Evolutionary conservation across 1,284 basidiomycete genomes (phyloP), one percentile per base, ranked within the genome.

Genomic region (Rhodofomes roseus): DNA sequence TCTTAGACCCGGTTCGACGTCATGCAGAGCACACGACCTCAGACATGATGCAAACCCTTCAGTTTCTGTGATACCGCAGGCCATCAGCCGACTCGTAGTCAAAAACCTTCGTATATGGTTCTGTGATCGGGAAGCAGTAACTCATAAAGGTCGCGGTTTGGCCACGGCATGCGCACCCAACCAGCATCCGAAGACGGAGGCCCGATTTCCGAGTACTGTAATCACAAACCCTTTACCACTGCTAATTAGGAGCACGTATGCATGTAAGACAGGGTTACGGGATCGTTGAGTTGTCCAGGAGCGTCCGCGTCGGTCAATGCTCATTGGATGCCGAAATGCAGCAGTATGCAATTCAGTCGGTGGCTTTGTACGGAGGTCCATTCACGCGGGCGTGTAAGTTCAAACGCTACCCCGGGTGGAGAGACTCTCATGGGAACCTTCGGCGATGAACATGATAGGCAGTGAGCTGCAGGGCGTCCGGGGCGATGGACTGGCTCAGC

Each of bases 361-460:
- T 12, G 18, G 50, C 34, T 52, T 36, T 51, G 34, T 18, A 20
- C 7, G n/a, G 46, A 48, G 46, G 7, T 4, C n/a, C 20, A 18
- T 52, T 18, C 48, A 1, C 27, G 50, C 34, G 31, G 16, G 50
- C 27, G 31, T 36, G 31, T 52, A 37, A 9, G 16, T 37, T 1
- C 12, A 20, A n/a, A 37, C 34, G 31, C 18, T 6, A 34, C 50
- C 50, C 50, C 29, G 50, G 31, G 31, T 52, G 50, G 50, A 37
- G 18, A 37, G 50, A 18, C 50, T 52, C 20, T 37, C 34, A n/a
- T 20, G 34, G 11, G 36, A 25, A 11, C 16, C 7, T 20, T 36
- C 50, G 31, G 50, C n/a, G 50, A 52, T 52, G n/a, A 22, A 52
- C 50, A 22, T 34, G 50, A 52, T 52, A 52, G 50, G 50, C 50